Evolutionary conservation across 1,284 basidiomycete species (phyloP).

Genomic region (Anthracocystis walkeri): DNA sequence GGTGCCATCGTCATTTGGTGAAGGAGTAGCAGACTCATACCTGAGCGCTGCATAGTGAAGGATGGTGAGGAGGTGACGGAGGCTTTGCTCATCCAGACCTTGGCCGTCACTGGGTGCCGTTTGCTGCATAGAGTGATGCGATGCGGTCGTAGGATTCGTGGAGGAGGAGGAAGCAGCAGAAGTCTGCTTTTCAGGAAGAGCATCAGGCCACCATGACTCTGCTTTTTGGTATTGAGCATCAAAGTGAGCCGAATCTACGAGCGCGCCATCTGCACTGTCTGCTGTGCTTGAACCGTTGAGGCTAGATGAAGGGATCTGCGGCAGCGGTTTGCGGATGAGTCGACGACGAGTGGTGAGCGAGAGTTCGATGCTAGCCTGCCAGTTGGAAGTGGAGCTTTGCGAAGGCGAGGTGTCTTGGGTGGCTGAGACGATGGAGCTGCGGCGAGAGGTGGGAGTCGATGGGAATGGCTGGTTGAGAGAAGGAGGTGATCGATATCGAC

Average conservation of each 20-base stretch:
- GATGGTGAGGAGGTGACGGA: constrained; percentile 41
- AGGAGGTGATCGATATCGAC: constrained; percentile 27
- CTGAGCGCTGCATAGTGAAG: constrained; percentile 48
- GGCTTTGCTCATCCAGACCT: constrained; percentile 49
- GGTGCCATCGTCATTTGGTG: constrained; percentile 16
- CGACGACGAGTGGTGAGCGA: constrained; percentile 56
- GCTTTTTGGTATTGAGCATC: constrained; percentile 26
- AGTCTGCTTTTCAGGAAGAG: constrained; percentile 25
- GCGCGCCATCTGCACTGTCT: constrained; percentile 1
- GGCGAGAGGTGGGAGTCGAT: constrained; percentile 22
- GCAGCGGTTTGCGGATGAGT: constrained; percentile 62
- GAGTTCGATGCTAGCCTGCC: constrained; percentile 54
- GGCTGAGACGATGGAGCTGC: constrained; percentile 17
- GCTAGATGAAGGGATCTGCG: constrained; percentile 39
- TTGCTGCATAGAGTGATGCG: not conserved
- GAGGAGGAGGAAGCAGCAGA: not conserved
- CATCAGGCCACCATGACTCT: constrained; percentile 52
- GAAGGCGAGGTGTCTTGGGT: constrained; percentile 14
- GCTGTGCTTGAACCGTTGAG: not conserved
- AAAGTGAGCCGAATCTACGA: constrained; percentile 25
- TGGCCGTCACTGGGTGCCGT: constrained; percentile 8
- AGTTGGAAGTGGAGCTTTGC: constrained; percentile 39
- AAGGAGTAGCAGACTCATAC: not conserved
- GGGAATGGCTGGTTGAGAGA: constrained; percentile 17
- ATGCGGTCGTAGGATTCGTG: not conserved